phyloP scores from a whole-genome alignment of 306 rosid species.

The Vigna nakashimae region DNA sequence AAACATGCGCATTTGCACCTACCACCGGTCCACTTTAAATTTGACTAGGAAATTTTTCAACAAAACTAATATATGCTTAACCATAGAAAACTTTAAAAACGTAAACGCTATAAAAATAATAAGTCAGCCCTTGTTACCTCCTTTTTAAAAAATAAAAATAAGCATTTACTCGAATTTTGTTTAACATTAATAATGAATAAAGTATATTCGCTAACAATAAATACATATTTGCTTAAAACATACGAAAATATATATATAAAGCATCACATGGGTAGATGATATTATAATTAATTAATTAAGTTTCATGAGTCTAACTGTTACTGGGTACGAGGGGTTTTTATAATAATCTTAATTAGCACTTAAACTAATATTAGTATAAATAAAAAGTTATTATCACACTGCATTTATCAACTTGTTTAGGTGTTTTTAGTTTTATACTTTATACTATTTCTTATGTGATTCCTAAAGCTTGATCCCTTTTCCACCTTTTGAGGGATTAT shows the following conservation, averaged over 20 bases:
- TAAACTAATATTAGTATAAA: background rate
- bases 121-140: no score
- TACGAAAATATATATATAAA: background rate
- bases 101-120: no score
- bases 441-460: background rate
- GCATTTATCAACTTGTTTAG: background rate
- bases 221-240: background rate
- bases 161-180: background rate
- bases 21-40: no score
- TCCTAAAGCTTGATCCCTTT: background rate
- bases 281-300: background rate
- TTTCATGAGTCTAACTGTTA: background rate
- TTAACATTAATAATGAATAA: background rate
- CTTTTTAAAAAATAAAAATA: no score
- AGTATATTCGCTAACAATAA: no score
- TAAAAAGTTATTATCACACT: background rate
- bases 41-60: no score
- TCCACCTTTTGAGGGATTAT: background rate
- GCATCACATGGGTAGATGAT: background rate
- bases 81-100: no score
- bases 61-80: no score
- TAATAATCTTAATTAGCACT: background rate
- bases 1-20: no score
- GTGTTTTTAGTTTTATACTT: background rate
- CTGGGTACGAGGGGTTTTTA: background rate